phyloP scores from a whole-genome alignment of 495 filamentous ascomycete genomes.

The Xylaria bambusicola region DNA sequence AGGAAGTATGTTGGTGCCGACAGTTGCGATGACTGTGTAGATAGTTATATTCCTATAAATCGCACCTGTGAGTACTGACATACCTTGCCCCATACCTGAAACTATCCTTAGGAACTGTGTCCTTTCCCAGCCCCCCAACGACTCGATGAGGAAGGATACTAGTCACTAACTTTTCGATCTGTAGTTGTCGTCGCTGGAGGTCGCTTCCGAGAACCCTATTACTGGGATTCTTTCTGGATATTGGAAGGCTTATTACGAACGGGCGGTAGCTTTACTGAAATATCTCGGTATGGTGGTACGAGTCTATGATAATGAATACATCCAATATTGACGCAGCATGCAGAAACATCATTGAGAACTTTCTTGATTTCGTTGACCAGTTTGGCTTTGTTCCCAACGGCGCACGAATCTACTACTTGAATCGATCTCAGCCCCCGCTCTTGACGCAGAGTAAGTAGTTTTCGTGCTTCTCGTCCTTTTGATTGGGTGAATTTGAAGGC shows the following conservation, averaged over 20 bases:
- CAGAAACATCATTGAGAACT: conserved; percentile 54
- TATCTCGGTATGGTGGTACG: conserved; percentile 36
- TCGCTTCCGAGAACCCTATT: conserved; percentile 54
- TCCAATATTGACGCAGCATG: neutral
- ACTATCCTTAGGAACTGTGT: neutral
- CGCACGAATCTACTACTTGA: conserved; percentile 50
- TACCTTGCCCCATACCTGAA: neutral
- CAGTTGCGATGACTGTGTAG: conserved; percentile 46
- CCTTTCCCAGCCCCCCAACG: neutral
- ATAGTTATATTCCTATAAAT: conserved; percentile 54
- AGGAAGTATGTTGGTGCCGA: conserved; percentile 42
- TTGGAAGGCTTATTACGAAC: conserved; percentile 52
- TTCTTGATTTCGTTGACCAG: conserved; percentile 51
- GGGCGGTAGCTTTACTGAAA: conserved; percentile 48
- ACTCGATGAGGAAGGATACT: neutral
- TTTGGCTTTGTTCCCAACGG: conserved; percentile 55
- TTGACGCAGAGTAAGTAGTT: conserved; percentile 38
- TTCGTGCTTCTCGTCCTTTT: neutral
- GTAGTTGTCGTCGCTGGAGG: conserved; percentile 52
- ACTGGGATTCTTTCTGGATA: conserved; percentile 58
- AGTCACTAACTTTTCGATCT: neutral
- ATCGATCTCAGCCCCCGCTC: conserved; percentile 52
- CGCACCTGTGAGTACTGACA: conserved; percentile 32
- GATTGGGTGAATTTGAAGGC: neutral
- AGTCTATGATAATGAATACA: neutral